phyloP scores from a whole-genome alignment of 2,329 filamentous ascomycete species.

The Teratosphaeriaceae sp. region DNA sequence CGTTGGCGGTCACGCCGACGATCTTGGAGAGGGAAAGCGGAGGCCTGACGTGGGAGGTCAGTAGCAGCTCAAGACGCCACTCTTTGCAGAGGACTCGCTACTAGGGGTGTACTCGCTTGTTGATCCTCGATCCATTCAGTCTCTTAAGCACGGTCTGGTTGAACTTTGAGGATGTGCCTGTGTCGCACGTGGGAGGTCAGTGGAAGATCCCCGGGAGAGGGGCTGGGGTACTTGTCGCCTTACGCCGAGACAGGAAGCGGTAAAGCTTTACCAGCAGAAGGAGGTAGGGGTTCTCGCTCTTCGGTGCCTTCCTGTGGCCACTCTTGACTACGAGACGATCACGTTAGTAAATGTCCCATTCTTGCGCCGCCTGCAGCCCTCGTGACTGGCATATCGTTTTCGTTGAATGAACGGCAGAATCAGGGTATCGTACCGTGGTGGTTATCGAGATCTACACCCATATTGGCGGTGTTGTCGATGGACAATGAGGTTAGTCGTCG shows the following conservation, averaged over 20 bases:
- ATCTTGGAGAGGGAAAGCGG: slow-evolving; percentile 93
- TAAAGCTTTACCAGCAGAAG: slow-evolving; percentile 71
- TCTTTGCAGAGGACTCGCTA: slow-evolving; percentile 3
- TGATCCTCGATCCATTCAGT: slow-evolving; percentile 47
- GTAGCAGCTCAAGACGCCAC: slow-evolving; percentile 5
- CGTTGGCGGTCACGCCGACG: slow-evolving; percentile 52
- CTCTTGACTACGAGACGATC: slow-evolving; percentile 6
- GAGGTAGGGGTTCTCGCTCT: slow-evolving; percentile 51
- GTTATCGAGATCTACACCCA: slow-evolving; percentile 19
- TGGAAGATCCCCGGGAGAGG: not conserved
- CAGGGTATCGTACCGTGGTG: slow-evolving; percentile 16
- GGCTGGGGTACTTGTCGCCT: not conserved
- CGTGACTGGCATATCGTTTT: not conserved
- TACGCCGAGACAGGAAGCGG: slow-evolving; percentile 10
- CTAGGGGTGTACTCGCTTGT: slow-evolving; percentile 7
- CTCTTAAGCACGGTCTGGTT: slow-evolving; percentile 98
- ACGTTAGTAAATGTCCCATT: slow-evolving; percentile 2
- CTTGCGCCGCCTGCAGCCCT: not conserved
- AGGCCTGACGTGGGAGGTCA: slow-evolving; percentile 27
- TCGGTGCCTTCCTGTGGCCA: slow-evolving; percentile 60
- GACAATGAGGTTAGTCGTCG: slow-evolving; percentile 1
- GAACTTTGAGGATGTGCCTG: slow-evolving; percentile 80
- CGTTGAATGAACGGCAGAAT: not conserved
- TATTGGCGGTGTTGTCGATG: slow-evolving; percentile 9
- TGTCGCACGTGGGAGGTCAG: not conserved